Base-by-base conservation (phyloP, 108 stramenopile genomes). In the Tribonema minus region DNA sequence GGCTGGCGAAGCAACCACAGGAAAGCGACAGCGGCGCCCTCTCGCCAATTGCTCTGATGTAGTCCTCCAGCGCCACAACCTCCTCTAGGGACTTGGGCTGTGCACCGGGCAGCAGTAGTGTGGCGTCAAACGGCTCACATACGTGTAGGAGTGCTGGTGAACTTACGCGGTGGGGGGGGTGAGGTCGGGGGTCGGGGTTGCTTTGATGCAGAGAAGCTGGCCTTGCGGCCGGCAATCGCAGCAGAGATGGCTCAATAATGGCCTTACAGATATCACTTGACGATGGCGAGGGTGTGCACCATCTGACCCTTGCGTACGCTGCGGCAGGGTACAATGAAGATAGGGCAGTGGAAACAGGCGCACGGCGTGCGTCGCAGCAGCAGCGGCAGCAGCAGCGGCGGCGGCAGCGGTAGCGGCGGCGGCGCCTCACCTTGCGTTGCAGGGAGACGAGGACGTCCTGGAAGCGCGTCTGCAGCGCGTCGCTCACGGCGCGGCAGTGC, bases 81-180 rank as follows among this genome's bases (percentile, higher is more conserved):
- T 89, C 84, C 67, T 90, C 89, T 60, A 90, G 88, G 69, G 89
- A 68, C 38, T 82, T 74, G 29, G 88, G 87, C 28, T 67, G 64
- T 28, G 65, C 37, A 15, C 46, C 15, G 9, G 89, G 73, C 66
- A 35, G 69, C 30, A 69, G 39, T 3, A 69, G 34, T 4, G 88
- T 80, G 31, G 38, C 25, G 35, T 75, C 37, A 67, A 87, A 90
- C 35, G 71, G 58, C 6, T 46, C 41, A 15, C 41, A 46, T 6
- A 15, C 15, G 6, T 6, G 41, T 46, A 15, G 41, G 9, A 46
- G 15, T 12, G 41, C 41, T 46, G 41, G 6, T 12, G 40, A 41
- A 41, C 5, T 12, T 5, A 41, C 5, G 12, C 40, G 40, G 40
- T 12, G 40, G 40, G 40, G 5, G 5, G 40, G 7, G n/a, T n/a